Conservation (phyloP, 495 filamentous ascomycete genomes). For the Podospora appendiculata region DNA sequence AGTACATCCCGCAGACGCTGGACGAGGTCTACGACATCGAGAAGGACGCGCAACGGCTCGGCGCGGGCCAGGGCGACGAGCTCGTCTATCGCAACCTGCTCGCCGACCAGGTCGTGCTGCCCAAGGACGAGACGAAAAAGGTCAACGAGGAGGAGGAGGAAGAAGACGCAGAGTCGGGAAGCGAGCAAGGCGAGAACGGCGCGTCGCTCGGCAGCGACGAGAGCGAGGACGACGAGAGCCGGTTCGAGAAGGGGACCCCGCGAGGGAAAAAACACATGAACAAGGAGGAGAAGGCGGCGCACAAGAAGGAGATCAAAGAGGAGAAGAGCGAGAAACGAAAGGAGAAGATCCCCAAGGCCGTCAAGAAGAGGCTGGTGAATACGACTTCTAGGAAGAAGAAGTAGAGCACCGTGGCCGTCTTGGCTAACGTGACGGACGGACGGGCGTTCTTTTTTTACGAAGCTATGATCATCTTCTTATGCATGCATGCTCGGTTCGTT, state of each 20-base stretch:
- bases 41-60: conserved; percentile 72
- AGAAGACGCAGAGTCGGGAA: conserved; percentile 27
- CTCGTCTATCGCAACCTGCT: conserved; percentile 78
- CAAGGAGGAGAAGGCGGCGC: conserved; percentile 80
- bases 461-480: not conserved
- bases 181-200: conserved; percentile 11
- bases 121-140: conserved; percentile 17
- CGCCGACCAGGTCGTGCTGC: conserved; percentile 52
- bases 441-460: not conserved
- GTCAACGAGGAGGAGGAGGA: conserved; percentile 33
- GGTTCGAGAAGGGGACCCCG: conserved; percentile 59
- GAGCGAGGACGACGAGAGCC: conserved; percentile 33
- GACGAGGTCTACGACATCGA: conserved; percentile 95
- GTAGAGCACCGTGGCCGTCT: conserved; percentile 4
- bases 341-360: conserved; percentile 89
- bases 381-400: conserved; percentile 30
- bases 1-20: conserved; percentile 89
- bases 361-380: conserved; percentile 73
- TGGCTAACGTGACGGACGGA: too few species aligned
- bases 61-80: conserved; percentile 59
- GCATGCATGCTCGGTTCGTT: not conserved
- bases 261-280: conserved; percentile 86
- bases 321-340: conserved; percentile 86
- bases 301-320: conserved; percentile 88
- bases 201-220: conserved; percentile 36